Evolutionary conservation across 176 grass and related monocot species (phyloP), one percentile per base, ranked within the genome.

Genomic region (Bothriochloa decipiens): DNA sequence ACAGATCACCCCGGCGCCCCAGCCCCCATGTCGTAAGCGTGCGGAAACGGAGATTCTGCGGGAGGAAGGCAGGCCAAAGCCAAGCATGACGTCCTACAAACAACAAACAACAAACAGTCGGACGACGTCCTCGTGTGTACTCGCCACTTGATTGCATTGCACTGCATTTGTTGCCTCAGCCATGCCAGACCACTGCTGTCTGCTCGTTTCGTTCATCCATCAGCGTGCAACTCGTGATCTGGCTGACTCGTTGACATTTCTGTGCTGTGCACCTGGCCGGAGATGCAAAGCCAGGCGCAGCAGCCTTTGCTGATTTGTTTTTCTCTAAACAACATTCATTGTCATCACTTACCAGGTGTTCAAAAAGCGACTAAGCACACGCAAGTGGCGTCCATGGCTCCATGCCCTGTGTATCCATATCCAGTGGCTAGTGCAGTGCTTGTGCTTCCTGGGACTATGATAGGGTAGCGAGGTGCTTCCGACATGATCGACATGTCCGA

Each of bases 21-120:
- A n/a, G n/a, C n/a, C n/a, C n/a, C n/a, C 68, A 23, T 32, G 33
- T 1, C 47, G 0, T 1, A 41, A 75, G 61, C 70, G 33, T 40
- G 76, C n/a, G n/a, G n/a, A n/a, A n/a, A 49, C 14, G 3, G 13
- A 64, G 81, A 75, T 84, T 53, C 61, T 75, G 27, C 28, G 20
- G 65, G 53, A 17, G 17, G 52, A 20, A 11, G 43, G 12, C 45
- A 9, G 8, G 57, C 49, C 49, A 50, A 50, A 50, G 15, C 9
- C 47, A 53, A 2, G n/a, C 9, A 52, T 50, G 42, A 11, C 26
- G 0, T 65, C 18, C 6, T 65, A n/a, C n/a, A n/a, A n/a, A n/a
- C n/a, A 67, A 45, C 53, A 36, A 26, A 45, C 52, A 60, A n/a
- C 29, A 12, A 7, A 35, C 11, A 29, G 26, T 16, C 6, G 18